phyloP scores from a whole-genome alignment of 306 rosid genomes.

The Fragaria ananassa region DNA sequence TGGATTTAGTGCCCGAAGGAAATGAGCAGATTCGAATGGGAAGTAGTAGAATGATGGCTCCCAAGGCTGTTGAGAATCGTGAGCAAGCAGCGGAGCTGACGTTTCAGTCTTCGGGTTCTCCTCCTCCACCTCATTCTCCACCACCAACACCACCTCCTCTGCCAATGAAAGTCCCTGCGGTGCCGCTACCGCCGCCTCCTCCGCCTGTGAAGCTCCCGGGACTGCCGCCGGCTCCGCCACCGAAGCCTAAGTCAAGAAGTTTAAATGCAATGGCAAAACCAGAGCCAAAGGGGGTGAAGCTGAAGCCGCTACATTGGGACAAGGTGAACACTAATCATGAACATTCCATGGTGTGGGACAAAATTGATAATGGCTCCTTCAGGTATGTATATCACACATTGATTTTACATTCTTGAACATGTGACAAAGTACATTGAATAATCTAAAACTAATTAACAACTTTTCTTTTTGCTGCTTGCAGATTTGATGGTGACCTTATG shows the following conservation, averaged over 20 bases:
- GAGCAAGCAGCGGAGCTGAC: slow-evolving; percentile 16
- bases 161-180: neutral
- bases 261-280: slow-evolving; percentile 50
- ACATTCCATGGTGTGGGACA: slow-evolving; percentile 98
- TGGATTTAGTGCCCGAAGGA: slow-evolving; percentile 36
- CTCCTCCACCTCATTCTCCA: slow-evolving; percentile 24
- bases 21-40: slow-evolving; percentile 21
- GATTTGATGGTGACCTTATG: slow-evolving; percentile 87
- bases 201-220: slow-evolving; percentile 21
- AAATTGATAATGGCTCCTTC: slow-evolving; percentile 75
- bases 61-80: slow-evolving; percentile 27
- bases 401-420: neutral
- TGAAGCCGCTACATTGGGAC: slow-evolving; percentile 94
- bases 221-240: slow-evolving; percentile 36
- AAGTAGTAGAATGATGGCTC: neutral
- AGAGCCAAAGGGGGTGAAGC: slow-evolving; percentile 32
- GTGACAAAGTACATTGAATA: neutral
- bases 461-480: slow-evolving; percentile 26
- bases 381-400: slow-evolving; percentile 43
- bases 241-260: slow-evolving; percentile 36
- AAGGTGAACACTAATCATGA: slow-evolving; percentile 62
- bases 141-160: slow-evolving; percentile 30
- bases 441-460: neutral
- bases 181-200: slow-evolving; percentile 12
- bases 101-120: neutral